A percentile compares a stretch with the other conserved stretches of the same genome.
Evolutionary conservation across 2,329 filamentous ascomycete species (phyloP).

Genomic region (Neonectria magnoliae): DNA sequence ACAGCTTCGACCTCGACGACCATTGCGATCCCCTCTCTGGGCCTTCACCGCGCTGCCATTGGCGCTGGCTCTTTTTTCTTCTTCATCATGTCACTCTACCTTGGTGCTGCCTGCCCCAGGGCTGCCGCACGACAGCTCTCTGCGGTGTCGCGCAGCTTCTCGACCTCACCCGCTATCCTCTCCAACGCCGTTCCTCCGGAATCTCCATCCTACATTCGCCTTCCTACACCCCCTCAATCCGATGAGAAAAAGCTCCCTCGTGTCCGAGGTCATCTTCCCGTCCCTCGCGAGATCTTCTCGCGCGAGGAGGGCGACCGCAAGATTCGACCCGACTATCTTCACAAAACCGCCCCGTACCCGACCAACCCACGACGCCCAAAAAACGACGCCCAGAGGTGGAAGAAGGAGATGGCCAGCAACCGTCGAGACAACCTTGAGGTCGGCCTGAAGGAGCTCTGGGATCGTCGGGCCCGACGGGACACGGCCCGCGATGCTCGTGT

Average conservation of each 20-base stretch:
- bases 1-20: conserved; percentile 29
- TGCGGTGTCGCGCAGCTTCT: conserved; percentile 45
- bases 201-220: conserved; percentile 86
- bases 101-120: conserved; percentile 39
- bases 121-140: conserved; percentile 41
- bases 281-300: conserved; percentile 83
- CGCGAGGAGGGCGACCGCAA: conserved; percentile 67
- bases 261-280: conserved; percentile 82
- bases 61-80: conserved; percentile 21
- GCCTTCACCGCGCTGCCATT: conserved; percentile 21
- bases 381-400: conserved; percentile 66
- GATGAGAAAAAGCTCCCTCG: conserved; percentile 57
- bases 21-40: conserved; percentile 33
- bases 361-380: conserved; percentile 50
- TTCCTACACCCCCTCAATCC: conserved; percentile 81
- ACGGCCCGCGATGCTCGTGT: conserved; percentile 50
- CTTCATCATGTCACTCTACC: conserved; percentile 44
- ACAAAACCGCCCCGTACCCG: conserved; percentile 66
- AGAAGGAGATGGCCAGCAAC: conserved; percentile 74
- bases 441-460: conserved; percentile 75
- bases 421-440: conserved; percentile 78
- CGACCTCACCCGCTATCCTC: conserved; percentile 50
- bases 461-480: conserved; percentile 66
- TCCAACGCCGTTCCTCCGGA: conserved; percentile 78
- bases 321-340: conserved; percentile 68